Percentiles rank a stretch among this genome's conserved stretches.
Conservation (phyloP, 2,329 filamentous ascomycete genomes). For the Alternaria novae-zelandiae region DNA sequence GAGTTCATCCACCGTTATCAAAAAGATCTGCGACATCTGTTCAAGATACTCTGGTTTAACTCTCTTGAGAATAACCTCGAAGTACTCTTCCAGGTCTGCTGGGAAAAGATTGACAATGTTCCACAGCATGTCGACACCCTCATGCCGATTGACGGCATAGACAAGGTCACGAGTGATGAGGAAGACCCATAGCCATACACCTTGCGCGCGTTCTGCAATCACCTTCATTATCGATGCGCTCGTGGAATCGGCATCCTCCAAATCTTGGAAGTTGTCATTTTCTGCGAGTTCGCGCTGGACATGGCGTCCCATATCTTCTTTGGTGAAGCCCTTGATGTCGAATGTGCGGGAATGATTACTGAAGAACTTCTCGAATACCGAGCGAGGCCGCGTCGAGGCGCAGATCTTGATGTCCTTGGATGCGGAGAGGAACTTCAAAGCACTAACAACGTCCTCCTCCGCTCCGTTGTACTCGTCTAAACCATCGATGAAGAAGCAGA, state of each 20-base stretch:
- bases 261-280: background rate
- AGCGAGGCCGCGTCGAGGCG: slow-evolving; percentile 12
- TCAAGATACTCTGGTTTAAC: slow-evolving; percentile 10
- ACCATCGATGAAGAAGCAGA: slow-evolving; percentile 19
- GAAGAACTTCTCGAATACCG: slow-evolving; percentile 8
- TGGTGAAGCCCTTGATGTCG: background rate
- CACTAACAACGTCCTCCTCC: slow-evolving; percentile 1
- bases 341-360: background rate
- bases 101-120: slow-evolving; percentile 17
- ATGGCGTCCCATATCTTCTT: background rate
- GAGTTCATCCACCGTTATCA: slow-evolving; percentile 3
- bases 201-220: slow-evolving; percentile 14
- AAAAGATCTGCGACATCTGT: slow-evolving; percentile 21
- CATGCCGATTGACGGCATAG: slow-evolving; percentile 1
- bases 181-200: slow-evolving; percentile 29
- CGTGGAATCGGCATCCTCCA: too few relatives aligned
- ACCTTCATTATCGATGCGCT: background rate
- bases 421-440: background rate
- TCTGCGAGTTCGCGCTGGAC: background rate
- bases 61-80: slow-evolving; percentile 15
- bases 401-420: slow-evolving; percentile 13
- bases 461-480: background rate
- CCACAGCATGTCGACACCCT: slow-evolving; percentile 5
- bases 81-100: slow-evolving; percentile 17
- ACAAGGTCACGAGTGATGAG: slow-evolving; percentile 11